Evolutionary conservation across 345 rosid species (phyloP).

Genomic region (Combretum micranthum): DNA sequence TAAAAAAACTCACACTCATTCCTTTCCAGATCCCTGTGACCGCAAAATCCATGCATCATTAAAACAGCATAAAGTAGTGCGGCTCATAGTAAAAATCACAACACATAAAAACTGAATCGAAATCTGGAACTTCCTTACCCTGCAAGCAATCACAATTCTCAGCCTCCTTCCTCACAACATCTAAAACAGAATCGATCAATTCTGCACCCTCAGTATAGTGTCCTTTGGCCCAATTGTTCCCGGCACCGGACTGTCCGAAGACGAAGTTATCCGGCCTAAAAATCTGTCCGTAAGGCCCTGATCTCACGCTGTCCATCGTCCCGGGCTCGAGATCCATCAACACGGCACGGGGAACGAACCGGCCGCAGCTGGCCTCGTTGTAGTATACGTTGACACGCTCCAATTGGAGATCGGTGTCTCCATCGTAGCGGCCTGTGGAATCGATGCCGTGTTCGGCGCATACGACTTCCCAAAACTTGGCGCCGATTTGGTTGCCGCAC

Average conservation of each 20-base stretch:
- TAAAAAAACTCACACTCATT: too few species aligned
- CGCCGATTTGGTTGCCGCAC: constrained; percentile 77
- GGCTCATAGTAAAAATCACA: too few species aligned
- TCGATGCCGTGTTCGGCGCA: constrained; percentile 82
- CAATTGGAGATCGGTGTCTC: constrained; percentile 54
- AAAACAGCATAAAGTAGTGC: too few species aligned
- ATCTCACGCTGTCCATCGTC: constrained; percentile 72
- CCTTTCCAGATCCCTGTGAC: too few species aligned
- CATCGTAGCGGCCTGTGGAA: constrained; percentile 66
- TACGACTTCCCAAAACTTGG: constrained; percentile 79
- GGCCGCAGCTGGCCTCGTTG: constrained; percentile 72
- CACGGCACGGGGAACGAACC: constrained; percentile 70
- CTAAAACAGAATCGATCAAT: constrained; percentile 65
- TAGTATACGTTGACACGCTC: constrained; percentile 74
- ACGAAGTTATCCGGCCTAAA: constrained; percentile 72
- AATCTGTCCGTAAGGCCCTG: constrained; percentile 68
- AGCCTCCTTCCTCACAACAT: constrained; percentile 72
- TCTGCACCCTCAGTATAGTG: constrained; percentile 84
- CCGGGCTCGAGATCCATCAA: constrained; percentile 82
- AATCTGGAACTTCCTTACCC: constrained; percentile 21
- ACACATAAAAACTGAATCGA: background rate
- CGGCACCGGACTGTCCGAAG: constrained; percentile 78
- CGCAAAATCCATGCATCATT: too few species aligned
- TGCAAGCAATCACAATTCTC: constrained; percentile 78
- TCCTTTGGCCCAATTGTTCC: constrained; percentile 87